phyloP scores from a whole-genome alignment of 768 basidiomycete species.

The Psilocybe tampanensis region DNA sequence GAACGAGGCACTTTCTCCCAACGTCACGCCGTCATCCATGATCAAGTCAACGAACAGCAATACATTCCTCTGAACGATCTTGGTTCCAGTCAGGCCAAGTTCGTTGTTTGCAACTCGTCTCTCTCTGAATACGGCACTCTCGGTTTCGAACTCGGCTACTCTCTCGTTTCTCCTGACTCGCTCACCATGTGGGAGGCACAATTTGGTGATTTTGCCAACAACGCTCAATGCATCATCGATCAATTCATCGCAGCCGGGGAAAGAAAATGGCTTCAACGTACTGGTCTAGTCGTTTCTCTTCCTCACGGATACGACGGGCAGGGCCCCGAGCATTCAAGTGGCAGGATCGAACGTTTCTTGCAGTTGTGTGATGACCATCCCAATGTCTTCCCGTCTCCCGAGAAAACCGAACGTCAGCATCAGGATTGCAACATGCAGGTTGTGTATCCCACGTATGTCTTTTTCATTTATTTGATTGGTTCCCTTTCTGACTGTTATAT shows the following conservation, averaged over 20 bases:
- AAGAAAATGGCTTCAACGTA: slow-evolving; percentile 96
- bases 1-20: slow-evolving; percentile 99
- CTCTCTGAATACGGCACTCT: slow-evolving; percentile 94
- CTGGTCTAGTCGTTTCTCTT: slow-evolving; percentile 84
- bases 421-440: slow-evolving; percentile 99
- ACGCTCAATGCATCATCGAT: slow-evolving; percentile 97
- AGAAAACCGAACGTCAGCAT: slow-evolving; percentile 93
- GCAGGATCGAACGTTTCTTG: slow-evolving; percentile 92
- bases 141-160: slow-evolving; percentile 98
- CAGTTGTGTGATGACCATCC: slow-evolving; percentile 99
- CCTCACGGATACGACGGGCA: slow-evolving; percentile 99
- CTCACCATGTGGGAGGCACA: slow-evolving; percentile 99
- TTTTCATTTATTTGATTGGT: slow-evolving; percentile 14
- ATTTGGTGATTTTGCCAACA: slow-evolving; percentile 98
- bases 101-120: slow-evolving; percentile 96
- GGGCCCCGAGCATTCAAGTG: slow-evolving; percentile 97
- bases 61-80: slow-evolving; percentile 91
- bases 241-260: slow-evolving; percentile 98
- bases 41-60: slow-evolving; percentile 90
- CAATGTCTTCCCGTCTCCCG: slow-evolving; percentile 79
- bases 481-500: slow-evolving; percentile 7
- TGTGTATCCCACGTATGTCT: slow-evolving; percentile 87
- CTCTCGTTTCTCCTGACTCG: slow-evolving; percentile 90
- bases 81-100: slow-evolving; percentile 84
- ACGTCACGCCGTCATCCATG: slow-evolving; percentile 95